Base-by-base conservation (phyloP, 2,329 filamentous ascomycete species). In the Colletotrichum sansevieriae region DNA sequence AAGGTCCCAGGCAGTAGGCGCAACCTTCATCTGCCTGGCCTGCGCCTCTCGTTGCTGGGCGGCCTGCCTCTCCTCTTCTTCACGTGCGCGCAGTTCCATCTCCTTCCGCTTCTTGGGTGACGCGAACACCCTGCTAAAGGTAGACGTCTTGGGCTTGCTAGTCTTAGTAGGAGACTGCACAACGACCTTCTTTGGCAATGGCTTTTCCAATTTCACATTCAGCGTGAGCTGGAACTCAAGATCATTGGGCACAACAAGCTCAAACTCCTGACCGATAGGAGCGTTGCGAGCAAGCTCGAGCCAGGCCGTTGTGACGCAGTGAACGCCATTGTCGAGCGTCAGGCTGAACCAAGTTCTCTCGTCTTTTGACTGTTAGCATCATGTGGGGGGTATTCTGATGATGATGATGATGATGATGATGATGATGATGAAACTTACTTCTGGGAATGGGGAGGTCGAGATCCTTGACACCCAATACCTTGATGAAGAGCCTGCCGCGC, bases 221-320 rank as follows among this genome's bases (percentile, higher is more conserved):
- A 99, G 87, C 0, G 96, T 98, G 44, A 99, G 88, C 80, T 99
- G 96, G 82, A 99, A 99, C 79, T 99, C 96, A n/a, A 99, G 89
- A 74, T 99, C 96, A 74, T 97, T 96, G 57, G 97, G 91, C 29
- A 99, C 96, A 37, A 98, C 95, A 51, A 99, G 90, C 82, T 99
- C 96, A 74, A 99, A 99, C 78, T 99, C 96, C 77, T 99, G 96
- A 7, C 95, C 96, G 73, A 99, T 98, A 0, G 96, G 94, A 2
- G 96, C 95, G 68, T 92, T 95, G 74, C 92, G 92, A 20, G 94
- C 94, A 68, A 99, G 85, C 79, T 99, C 96, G 9, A 98, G 85
- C 93, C 94, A 98, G 0, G 94, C 91, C 3, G 96, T 99, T 0
- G 96, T 99, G 15, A 99, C 96, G 75, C 96, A 99, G 78, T 99